Evolutionary conservation across 352 stramenopile genomes (phyloP).

Genomic region (Globisporangium splendens): DNA sequence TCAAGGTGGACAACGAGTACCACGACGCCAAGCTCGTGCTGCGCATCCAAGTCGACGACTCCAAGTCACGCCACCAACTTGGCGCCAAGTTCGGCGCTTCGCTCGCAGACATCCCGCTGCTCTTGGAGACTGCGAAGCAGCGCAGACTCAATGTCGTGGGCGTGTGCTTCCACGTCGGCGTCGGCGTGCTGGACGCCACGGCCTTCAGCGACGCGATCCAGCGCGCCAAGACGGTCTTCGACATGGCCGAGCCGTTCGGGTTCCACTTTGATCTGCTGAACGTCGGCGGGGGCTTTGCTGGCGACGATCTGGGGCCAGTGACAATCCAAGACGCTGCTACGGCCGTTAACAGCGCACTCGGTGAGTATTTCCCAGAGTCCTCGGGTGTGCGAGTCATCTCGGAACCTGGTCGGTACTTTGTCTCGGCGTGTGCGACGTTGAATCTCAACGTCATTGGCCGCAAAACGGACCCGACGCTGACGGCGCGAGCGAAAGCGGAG

Average conservation of each 20-base stretch:
- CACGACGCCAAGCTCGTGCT: slow-evolving; percentile 52
- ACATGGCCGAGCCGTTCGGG: slow-evolving; percentile 47
- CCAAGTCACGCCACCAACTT: slow-evolving; percentile 71
- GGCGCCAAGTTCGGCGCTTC: slow-evolving; percentile 82
- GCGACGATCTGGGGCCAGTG: slow-evolving; percentile 36
- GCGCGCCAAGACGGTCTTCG: slow-evolving; percentile 61
- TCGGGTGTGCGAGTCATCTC: slow-evolving; percentile 77
- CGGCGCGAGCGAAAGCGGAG: slow-evolving; percentile 5
- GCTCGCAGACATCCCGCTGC: slow-evolving; percentile 38
- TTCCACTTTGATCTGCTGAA: slow-evolving; percentile 78
- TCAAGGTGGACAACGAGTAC: slow-evolving; percentile 48
- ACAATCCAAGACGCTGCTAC: slow-evolving; percentile 37
- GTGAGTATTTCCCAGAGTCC: slow-evolving; percentile 38
- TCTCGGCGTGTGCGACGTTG: slow-evolving; percentile 61
- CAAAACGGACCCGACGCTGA: slow-evolving; percentile 33
- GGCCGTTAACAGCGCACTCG: slow-evolving; percentile 37
- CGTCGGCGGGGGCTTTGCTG: slow-evolving; percentile 86
- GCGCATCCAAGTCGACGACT: slow-evolving; percentile 85
- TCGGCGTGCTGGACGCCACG: slow-evolving; percentile 66
- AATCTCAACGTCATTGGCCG: slow-evolving; percentile 70
- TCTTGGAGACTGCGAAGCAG: slow-evolving; percentile 60
- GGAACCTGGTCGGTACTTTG: slow-evolving; percentile 89
- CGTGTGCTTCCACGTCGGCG: slow-evolving; percentile 88
- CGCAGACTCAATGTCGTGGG: slow-evolving; percentile 71
- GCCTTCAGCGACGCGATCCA: slow-evolving; percentile 77